phyloP scores from a whole-genome alignment of 495 filamentous ascomycete genomes.

The Echria macrotheca region DNA sequence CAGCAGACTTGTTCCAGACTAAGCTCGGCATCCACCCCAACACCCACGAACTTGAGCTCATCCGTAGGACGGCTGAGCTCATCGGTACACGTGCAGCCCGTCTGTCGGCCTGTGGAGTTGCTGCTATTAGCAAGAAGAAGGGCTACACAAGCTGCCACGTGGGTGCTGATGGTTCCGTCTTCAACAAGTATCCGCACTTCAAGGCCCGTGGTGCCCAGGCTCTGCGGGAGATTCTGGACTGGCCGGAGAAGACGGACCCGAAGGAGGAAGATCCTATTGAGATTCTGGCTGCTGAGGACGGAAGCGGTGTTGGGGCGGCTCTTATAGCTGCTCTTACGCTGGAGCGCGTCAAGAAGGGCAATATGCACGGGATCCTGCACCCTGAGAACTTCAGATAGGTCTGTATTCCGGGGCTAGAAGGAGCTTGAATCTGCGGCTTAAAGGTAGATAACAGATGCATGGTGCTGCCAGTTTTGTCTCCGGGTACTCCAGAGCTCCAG shows the following conservation, averaged over 20 bases:
- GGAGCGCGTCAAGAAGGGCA: conserved; percentile 75
- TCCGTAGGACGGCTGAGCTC: conserved; percentile 81
- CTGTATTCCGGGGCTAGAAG: too few relatives aligned
- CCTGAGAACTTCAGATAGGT: conserved; percentile 50
- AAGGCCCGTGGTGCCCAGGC: conserved; percentile 84
- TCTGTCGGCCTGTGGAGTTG: conserved; percentile 87
- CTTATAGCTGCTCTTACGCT: conserved; percentile 90
- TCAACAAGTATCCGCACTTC: conserved; percentile 98
- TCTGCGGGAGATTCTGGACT: conserved; percentile 89
- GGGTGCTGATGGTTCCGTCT: conserved; percentile 91
- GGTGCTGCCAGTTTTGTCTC: too few relatives aligned
- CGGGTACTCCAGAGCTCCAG: too few relatives aligned
- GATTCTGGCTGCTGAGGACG: conserved; percentile 86
- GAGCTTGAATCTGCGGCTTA: too few relatives aligned
- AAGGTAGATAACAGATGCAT: too few relatives aligned
- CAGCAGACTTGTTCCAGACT: conserved; percentile 67
- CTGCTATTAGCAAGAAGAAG: conserved; percentile 95
- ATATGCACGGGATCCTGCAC: conserved; percentile 71
- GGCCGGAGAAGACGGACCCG: conserved; percentile 57
- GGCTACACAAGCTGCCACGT: conserved; percentile 82
- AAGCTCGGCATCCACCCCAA: conserved; percentile 64
- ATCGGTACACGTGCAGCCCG: conserved; percentile 93
- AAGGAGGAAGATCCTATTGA: conserved; percentile 76
- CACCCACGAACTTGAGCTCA: conserved; percentile 73
- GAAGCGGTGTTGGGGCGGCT: conserved; percentile 91